Evolutionary conservation across 2,329 filamentous ascomycete species (phyloP).

Genomic region (Akanthomyces dipterigenus): DNA sequence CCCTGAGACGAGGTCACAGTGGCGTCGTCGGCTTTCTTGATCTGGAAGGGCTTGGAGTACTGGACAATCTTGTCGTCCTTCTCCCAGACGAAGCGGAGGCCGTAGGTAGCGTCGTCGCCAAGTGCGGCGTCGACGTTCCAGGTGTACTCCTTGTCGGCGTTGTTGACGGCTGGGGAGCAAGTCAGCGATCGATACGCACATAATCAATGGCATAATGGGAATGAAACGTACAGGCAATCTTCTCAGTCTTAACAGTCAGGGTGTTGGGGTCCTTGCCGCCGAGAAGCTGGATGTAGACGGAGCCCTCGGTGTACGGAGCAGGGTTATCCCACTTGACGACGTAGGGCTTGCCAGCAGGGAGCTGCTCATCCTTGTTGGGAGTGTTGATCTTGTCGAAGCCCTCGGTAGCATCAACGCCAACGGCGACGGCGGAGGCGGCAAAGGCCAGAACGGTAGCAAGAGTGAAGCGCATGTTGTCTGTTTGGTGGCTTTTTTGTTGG

Average conservation of each 20-base stretch:
- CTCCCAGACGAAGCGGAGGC: conserved; percentile 48
- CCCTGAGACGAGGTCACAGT: conserved; percentile 23
- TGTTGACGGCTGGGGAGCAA: conserved; percentile 28
- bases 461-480: conserved; percentile 48
- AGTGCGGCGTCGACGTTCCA: conserved; percentile 45
- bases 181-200: not conserved
- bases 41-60: conserved; percentile 57
- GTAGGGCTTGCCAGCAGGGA: conserved; percentile 43
- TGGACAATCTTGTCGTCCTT: conserved; percentile 45
- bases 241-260: conserved; percentile 32
- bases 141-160: conserved; percentile 35
- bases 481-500: not conserved
- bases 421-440: conserved; percentile 41
- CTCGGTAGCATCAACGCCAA: conserved; percentile 32
- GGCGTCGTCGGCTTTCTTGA: conserved; percentile 28
- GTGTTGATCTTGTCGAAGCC: conserved; percentile 49
- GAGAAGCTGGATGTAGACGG: conserved; percentile 47
- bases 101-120: conserved; percentile 44
- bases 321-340: conserved; percentile 44
- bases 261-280: conserved; percentile 39
- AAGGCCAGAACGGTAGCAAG: conserved; percentile 45
- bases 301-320: conserved; percentile 33
- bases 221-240: conserved; percentile 44
- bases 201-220: not conserved
- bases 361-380: conserved; percentile 36